Conservation (phyloP, 257 asterid species). For the Henckelia pumila region DNA sequence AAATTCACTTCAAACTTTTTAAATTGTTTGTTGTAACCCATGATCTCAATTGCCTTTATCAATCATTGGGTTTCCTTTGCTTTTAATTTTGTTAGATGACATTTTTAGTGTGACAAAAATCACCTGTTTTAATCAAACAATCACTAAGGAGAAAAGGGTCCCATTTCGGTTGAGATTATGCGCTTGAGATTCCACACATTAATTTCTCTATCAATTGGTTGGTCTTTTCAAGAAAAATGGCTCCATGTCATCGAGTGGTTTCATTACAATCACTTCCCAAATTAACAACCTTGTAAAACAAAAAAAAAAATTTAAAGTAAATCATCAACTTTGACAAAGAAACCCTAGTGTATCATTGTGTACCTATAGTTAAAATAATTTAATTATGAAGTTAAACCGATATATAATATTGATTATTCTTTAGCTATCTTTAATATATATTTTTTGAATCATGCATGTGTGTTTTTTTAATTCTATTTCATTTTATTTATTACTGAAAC, state of each 20-base stretch:
- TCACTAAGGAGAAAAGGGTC: slow-evolving; percentile 19
- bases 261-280: neutral
- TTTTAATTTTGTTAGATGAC: slow-evolving; percentile 8
- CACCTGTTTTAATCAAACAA: slow-evolving; percentile 38
- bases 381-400: too few species aligned
- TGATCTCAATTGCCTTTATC: slow-evolving; percentile 21
- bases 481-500: neutral
- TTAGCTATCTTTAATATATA: too few species aligned
- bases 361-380: too few species aligned
- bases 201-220: slow-evolving; percentile 16
- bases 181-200: neutral
- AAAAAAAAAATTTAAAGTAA: neutral
- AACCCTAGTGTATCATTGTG: neutral
- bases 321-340: neutral
- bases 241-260: neutral
- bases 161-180: slow-evolving; percentile 22
- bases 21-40: slow-evolving; percentile 32
- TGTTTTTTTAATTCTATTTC: too few species aligned
- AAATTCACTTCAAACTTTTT: slow-evolving; percentile 13
- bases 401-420: too few species aligned
- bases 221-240: slow-evolving; percentile 24
- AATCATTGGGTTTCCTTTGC: slow-evolving; percentile 31
- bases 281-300: neutral
- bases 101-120: slow-evolving; percentile 32
- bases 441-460: neutral